These are phyloP conservation scores for Hibiscus mutabilis DNA, from an alignment of 345 rosid species.

Conservation along the genomic window DNA sequence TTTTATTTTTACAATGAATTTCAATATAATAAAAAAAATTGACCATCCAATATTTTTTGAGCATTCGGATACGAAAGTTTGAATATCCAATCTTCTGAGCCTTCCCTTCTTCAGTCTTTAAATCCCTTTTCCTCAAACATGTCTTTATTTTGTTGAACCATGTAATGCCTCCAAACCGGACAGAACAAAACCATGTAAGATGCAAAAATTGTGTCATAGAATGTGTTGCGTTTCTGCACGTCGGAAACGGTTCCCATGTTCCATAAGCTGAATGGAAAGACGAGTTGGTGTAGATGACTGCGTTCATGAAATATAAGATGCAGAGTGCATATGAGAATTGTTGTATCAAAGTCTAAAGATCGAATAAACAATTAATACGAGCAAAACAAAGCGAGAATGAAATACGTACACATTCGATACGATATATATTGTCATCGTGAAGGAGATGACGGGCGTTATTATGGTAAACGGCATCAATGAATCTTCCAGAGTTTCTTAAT, in stretches of 20 bases:
- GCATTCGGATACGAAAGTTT: too few species aligned
- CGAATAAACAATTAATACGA: neutral
- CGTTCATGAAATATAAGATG: conserved; percentile 15
- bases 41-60: too few species aligned
- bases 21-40: too few species aligned
- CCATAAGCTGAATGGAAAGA: conserved; percentile 84
- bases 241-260: conserved; percentile 28
- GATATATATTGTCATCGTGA: conserved; percentile 79
- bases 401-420: conserved; percentile 79
- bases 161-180: neutral
- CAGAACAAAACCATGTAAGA: neutral
- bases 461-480: conserved; percentile 55
- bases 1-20: too few species aligned
- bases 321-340: neutral
- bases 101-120: too few species aligned
- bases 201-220: neutral
- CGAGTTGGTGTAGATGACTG: conserved; percentile 51
- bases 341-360: neutral
- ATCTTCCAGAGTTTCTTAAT: conserved; percentile 64
- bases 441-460: conserved; percentile 79
- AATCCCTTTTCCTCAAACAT: too few species aligned
- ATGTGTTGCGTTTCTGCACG: too few species aligned
- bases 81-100: too few species aligned
- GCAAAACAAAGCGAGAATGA: neutral
- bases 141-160: too few species aligned